Evolutionary conservation across 345 rosid genomes (phyloP).

Genomic region (Eutrema heterophyllum): DNA sequence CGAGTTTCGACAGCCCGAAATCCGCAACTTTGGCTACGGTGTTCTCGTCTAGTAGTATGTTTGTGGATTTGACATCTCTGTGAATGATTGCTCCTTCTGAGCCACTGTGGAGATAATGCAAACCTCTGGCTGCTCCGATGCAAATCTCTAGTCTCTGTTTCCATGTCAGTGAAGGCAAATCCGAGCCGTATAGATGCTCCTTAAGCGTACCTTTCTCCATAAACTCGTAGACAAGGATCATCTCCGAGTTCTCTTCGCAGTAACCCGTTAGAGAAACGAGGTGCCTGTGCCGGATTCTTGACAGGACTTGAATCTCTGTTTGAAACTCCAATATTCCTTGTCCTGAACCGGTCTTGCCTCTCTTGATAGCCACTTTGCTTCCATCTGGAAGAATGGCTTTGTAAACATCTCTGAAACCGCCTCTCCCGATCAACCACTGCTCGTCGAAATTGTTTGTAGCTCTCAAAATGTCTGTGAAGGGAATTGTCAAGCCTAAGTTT

Average conservation of each 20-base stretch:
- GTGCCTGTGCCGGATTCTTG: conserved; percentile 60
- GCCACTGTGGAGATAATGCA: conserved; percentile 28
- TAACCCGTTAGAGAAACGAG: conserved; percentile 70
- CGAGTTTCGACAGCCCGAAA: conserved; percentile 22
- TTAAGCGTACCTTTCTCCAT: conserved; percentile 33
- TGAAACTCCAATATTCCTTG: conserved; percentile 27
- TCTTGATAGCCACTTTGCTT: conserved; percentile 20
- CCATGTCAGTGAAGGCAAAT: background rate
- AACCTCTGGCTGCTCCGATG: no score
- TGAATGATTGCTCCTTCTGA: conserved; percentile 32
- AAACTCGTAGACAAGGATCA: conserved; percentile 35
- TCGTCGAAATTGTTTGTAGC: conserved; percentile 30
- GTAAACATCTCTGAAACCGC: conserved; percentile 28
- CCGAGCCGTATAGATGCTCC: conserved; percentile 26
- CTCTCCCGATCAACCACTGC: conserved; percentile 15
- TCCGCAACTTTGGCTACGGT: conserved; percentile 19
- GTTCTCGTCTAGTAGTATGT: conserved; percentile 33
- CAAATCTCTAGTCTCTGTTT: no score
- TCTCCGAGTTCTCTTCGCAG: conserved; percentile 43
- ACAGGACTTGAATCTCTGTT: conserved; percentile 36
- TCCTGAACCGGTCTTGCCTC: conserved; percentile 18
- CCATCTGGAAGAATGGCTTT: conserved; percentile 19
- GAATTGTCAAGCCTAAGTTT: conserved; percentile 20
- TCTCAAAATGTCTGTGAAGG: background rate
- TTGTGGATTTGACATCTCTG: conserved; percentile 32